phyloP scores from a whole-genome alignment of 2,329 filamentous ascomycete genomes.

The Pyricularia grisea region DNA sequence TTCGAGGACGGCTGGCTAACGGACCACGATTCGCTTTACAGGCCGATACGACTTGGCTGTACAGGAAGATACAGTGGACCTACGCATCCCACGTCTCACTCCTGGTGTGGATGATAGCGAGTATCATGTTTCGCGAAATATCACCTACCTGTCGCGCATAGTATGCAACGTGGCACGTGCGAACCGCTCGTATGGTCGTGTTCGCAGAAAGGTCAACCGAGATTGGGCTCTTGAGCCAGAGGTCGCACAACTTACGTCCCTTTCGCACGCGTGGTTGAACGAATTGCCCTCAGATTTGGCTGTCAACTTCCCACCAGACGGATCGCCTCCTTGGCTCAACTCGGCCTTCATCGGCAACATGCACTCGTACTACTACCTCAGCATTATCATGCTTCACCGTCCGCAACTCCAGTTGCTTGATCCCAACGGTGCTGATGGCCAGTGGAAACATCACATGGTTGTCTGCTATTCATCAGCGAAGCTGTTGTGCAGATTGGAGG shows the following conservation, averaged over 20 bases:
- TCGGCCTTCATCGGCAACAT: slow-evolving; percentile 85
- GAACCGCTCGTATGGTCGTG: slow-evolving; percentile 62
- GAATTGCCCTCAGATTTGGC: slow-evolving; percentile 72
- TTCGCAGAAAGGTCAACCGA: slow-evolving; percentile 58
- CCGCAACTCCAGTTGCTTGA: slow-evolving; percentile 77
- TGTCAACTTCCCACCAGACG: slow-evolving; percentile 68
- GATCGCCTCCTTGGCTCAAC: slow-evolving; percentile 72
- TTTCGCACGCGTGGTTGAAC: slow-evolving; percentile 65
- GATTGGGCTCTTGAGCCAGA: slow-evolving; percentile 84
- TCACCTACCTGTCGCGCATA: slow-evolving; percentile 68
- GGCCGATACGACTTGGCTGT: slow-evolving; percentile 73
- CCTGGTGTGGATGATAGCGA: slow-evolving; percentile 66
- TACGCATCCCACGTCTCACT: slow-evolving; percentile 53
- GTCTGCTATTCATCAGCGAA: slow-evolving; percentile 81
- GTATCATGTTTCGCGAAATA: slow-evolving; percentile 71
- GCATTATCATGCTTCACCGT: slow-evolving; percentile 76
- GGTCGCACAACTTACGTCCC: slow-evolving; percentile 69
- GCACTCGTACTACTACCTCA: slow-evolving; percentile 81
- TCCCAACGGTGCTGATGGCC: slow-evolving; percentile 57
- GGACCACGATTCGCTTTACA: slow-evolving; percentile 20
- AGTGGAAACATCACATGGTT: slow-evolving; percentile 83
- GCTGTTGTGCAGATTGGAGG: slow-evolving; percentile 75
- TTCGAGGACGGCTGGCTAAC: not conserved
- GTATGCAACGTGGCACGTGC: slow-evolving; percentile 72
- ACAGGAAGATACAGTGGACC: slow-evolving; percentile 65